These are phyloP conservation scores for Codiaeum variegatum DNA, from an alignment of 441 rosid species.

Conservation along the genomic window DNA sequence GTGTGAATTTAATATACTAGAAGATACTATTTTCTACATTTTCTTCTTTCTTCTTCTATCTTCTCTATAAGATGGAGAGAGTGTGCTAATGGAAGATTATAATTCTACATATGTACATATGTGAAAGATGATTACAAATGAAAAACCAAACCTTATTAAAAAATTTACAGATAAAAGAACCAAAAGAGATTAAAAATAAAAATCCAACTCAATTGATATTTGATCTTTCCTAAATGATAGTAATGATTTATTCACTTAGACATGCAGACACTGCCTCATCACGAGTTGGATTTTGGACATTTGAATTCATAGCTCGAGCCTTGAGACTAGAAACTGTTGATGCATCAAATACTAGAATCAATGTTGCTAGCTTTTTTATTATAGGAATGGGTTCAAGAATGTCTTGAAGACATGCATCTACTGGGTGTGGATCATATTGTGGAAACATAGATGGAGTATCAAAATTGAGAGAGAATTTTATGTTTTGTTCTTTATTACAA, in stretches of 20 bases:
- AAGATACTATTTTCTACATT: no score
- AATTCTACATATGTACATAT: no score
- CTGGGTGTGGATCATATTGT: neutral
- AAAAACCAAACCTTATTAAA: no score
- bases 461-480: constrained; percentile 12
- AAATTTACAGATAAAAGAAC: no score
- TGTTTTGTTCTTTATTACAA: neutral
- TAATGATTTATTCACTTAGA: neutral
- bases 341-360: constrained; percentile 14
- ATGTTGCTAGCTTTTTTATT: neutral
- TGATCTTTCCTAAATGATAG: neutral
- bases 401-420: neutral
- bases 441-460: constrained; percentile 20
- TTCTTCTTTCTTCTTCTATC: no score
- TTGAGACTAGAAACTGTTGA: constrained; percentile 14
- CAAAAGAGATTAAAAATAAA: no score
- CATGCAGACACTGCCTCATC: constrained; percentile 21
- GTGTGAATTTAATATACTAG: no score
- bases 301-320: neutral
- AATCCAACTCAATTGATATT: no score
- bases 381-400: neutral
- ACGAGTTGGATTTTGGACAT: neutral
- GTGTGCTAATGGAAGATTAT: no score
- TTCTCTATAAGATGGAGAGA: no score
- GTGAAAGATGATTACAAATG: no score